phyloP scores from a whole-genome alignment of 768 basidiomycete genomes.

The Auricularia sp. region DNA sequence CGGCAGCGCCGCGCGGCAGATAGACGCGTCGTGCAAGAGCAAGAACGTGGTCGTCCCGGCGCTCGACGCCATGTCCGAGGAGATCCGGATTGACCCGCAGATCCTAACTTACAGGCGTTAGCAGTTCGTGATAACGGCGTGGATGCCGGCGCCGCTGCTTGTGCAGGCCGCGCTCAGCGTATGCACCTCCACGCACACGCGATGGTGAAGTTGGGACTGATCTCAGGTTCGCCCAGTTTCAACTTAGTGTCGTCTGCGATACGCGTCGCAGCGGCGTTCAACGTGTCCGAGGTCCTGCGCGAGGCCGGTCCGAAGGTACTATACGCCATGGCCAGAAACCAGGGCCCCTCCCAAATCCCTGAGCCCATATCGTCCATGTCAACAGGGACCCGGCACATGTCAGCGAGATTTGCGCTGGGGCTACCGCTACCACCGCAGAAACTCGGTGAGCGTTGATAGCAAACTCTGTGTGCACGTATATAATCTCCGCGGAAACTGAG shows the following conservation, averaged over 20 bases:
- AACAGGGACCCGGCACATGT: constrained; percentile 19
- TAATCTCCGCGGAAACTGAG: neutral
- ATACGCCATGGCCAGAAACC: neutral
- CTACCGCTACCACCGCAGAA: constrained; percentile 23
- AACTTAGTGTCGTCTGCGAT: neutral
- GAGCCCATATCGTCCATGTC: neutral
- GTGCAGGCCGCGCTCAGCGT: neutral
- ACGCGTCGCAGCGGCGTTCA: neutral
- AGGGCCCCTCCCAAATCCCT: no score
- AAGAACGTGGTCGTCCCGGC: neutral
- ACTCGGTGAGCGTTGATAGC: constrained; percentile 20
- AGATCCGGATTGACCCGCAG: neutral
- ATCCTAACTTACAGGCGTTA: neutral
- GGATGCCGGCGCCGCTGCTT: neutral
- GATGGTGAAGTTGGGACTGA: no score
- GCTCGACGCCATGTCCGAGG: neutral
- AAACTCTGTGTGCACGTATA: no score
- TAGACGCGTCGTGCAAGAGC: neutral
- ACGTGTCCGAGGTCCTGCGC: neutral
- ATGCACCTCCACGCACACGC: no score
- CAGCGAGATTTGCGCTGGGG: constrained; percentile 25
- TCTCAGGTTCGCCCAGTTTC: no score
- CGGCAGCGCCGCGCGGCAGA: neutral
- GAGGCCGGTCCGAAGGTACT: neutral
- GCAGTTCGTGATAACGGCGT: neutral